phyloP scores from a whole-genome alignment of 2,329 filamentous ascomycete species.

The Teratosphaeria viscida region DNA sequence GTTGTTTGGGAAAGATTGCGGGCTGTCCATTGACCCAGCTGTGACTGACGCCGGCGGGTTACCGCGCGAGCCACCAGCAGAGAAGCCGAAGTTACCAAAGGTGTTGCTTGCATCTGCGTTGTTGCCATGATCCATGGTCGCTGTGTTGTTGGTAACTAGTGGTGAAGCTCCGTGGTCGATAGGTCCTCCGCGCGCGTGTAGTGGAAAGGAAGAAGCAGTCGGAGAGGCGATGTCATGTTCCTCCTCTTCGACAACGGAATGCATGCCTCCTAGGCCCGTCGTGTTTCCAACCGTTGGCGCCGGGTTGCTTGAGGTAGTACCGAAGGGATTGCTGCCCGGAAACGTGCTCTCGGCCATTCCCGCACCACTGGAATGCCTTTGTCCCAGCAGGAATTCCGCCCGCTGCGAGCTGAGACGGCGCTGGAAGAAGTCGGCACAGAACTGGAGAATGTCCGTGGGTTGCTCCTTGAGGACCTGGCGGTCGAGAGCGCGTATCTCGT shows the following conservation, averaged over 20 bases:
- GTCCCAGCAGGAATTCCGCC: slow-evolving; percentile 43
- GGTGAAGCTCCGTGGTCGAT: slow-evolving; percentile 23
- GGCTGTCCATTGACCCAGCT: slow-evolving; percentile 37
- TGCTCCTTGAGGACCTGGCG: slow-evolving; percentile 49
- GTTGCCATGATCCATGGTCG: slow-evolving; percentile 19
- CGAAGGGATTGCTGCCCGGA: slow-evolving; percentile 66
- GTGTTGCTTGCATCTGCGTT: slow-evolving; percentile 11
- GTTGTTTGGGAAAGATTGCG: slow-evolving; percentile 72
- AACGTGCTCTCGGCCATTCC: slow-evolving; percentile 66
- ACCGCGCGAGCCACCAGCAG: slow-evolving; percentile 12
- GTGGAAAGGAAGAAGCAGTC: slow-evolving; percentile 43
- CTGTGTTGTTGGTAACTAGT: slow-evolving; percentile 11
- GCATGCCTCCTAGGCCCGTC: slow-evolving; percentile 33
- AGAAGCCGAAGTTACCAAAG: slow-evolving; percentile 28
- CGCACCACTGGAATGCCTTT: slow-evolving; percentile 35
- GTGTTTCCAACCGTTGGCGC: background rate
- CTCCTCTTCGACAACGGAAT: slow-evolving; percentile 69
- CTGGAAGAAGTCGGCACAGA: slow-evolving; percentile 59
- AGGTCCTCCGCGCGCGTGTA: slow-evolving; percentile 17
- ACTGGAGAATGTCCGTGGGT: slow-evolving; percentile 56
- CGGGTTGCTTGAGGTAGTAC: slow-evolving; percentile 27
- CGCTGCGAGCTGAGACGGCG: slow-evolving; percentile 56
- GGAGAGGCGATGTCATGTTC: slow-evolving; percentile 62
- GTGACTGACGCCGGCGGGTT: slow-evolving; percentile 32
- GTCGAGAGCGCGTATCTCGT: slow-evolving; percentile 54